phyloP scores from a whole-genome alignment of 257 asterid species.

The Vinca minor region DNA sequence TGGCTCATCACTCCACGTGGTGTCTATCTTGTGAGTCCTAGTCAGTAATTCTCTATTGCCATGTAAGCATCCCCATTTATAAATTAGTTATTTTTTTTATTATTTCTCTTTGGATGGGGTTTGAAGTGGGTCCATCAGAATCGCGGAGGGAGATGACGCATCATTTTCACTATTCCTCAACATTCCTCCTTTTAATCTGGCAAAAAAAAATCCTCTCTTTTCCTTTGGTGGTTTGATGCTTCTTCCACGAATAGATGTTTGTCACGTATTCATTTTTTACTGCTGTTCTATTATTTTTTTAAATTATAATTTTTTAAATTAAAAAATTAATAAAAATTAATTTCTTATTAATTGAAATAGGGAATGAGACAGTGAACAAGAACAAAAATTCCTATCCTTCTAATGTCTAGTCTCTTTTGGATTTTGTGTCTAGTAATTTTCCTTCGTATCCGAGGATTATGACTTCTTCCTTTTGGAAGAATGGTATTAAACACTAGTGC shows the following conservation, averaged over 20 bases:
- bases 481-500: too few relatives aligned
- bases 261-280: too few relatives aligned
- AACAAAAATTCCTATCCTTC: too few relatives aligned
- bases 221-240: too few relatives aligned
- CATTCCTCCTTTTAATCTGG: neutral
- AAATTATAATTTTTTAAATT: too few relatives aligned
- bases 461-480: too few relatives aligned
- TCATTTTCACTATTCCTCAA: constrained; percentile 6
- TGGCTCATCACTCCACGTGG: constrained; percentile 56
- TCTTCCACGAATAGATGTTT: too few relatives aligned
- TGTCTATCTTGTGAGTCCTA: constrained; percentile 12
- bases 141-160: constrained; percentile 20
- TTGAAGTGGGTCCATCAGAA: constrained; percentile 31
- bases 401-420: too few relatives aligned
- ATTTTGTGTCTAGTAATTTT: neutral
- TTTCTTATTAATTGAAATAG: too few relatives aligned
- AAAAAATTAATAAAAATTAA: too few relatives aligned
- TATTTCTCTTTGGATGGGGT: constrained; percentile 11
- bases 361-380: too few relatives aligned
- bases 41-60: constrained; percentile 37
- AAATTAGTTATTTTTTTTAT: constrained; percentile 14
- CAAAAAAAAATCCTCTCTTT: neutral
- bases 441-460: neutral
- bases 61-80: constrained; percentile 15
- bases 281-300: too few relatives aligned